Evolutionary conservation across 306 rosid genomes (phyloP).

Genomic region (Rubus idaeus): DNA sequence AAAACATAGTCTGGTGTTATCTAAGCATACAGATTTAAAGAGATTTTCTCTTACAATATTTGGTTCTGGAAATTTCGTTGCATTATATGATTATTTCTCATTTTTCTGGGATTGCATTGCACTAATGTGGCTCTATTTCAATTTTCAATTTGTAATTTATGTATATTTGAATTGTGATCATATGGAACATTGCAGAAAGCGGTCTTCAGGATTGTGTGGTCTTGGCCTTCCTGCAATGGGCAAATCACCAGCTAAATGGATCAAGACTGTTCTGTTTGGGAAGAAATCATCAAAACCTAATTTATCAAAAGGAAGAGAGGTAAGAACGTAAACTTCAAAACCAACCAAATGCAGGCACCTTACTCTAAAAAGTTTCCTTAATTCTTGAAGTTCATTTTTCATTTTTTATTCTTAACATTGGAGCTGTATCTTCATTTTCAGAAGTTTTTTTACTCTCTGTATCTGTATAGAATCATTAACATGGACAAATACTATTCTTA

Average conservation of each 20-base stretch:
- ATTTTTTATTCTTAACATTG: not conserved
- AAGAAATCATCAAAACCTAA: conserved; percentile 75
- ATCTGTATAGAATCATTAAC: not conserved
- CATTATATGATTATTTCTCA: not conserved
- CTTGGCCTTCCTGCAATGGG: conserved; percentile 57
- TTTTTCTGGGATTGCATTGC: not conserved
- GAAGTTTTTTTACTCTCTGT: not conserved
- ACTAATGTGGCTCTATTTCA: not conserved
- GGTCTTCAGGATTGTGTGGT: conserved; percentile 29
- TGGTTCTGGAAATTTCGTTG: not conserved
- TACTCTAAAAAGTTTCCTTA: not conserved
- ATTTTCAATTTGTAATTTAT: not conserved
- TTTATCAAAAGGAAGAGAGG: conserved; percentile 51
- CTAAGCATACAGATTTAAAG: not conserved
- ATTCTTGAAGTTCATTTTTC: not conserved
- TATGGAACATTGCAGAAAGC: conserved; percentile 19
- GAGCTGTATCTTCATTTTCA: not conserved
- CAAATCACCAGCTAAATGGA: conserved; percentile 88
- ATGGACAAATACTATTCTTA: not conserved
- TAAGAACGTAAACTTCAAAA: not conserved
- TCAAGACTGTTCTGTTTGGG: conserved; percentile 69
- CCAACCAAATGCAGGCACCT: not conserved
- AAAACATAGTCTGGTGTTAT: not conserved
- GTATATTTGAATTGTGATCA: not conserved
- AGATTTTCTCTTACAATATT: not conserved